Evolutionary conservation across 2,329 filamentous ascomycete genomes (phyloP).

Genomic region (Epichloe elymi): DNA sequence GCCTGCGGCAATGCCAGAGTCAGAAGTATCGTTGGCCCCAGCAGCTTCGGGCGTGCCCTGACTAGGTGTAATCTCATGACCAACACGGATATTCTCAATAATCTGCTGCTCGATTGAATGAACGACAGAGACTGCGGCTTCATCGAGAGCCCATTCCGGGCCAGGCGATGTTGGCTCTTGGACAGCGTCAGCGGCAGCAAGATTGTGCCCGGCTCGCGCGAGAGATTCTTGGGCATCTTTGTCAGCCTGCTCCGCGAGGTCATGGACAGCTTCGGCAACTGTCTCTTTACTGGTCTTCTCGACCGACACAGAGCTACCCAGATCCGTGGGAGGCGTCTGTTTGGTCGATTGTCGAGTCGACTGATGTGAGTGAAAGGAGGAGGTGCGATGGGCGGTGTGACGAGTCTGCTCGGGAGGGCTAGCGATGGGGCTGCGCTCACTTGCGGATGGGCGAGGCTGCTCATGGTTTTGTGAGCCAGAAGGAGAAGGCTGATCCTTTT

Average conservation of each 20-base stretch:
- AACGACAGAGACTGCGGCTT: not conserved
- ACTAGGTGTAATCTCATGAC: slow-evolving; percentile 38
- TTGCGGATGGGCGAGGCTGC: slow-evolving; percentile 24
- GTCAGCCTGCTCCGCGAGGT: slow-evolving; percentile 42
- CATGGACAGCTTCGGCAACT: slow-evolving; percentile 56
- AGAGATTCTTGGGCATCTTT: slow-evolving; percentile 51
- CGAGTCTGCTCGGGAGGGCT: slow-evolving; percentile 32
- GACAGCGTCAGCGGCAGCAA: slow-evolving; percentile 27
- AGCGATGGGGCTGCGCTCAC: slow-evolving; percentile 29
- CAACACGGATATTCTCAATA: slow-evolving; percentile 29
- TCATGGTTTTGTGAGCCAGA: slow-evolving; percentile 25
- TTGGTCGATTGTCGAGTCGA: slow-evolving; percentile 12
- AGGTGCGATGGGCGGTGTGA: slow-evolving; percentile 23
- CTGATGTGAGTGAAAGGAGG: slow-evolving; percentile 17
- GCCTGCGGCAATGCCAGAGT: slow-evolving; percentile 34
- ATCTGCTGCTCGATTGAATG: slow-evolving; percentile 9
- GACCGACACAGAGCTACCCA: slow-evolving; percentile 14
- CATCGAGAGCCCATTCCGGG: not conserved
- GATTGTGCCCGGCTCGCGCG: slow-evolving; percentile 38
- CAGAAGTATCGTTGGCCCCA: slow-evolving; percentile 34
- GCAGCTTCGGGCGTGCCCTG: slow-evolving; percentile 26
- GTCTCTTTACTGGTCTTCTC: slow-evolving; percentile 53
- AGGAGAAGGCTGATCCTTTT: slow-evolving; percentile 33
- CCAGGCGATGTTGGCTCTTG: slow-evolving; percentile 22
- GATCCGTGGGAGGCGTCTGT: slow-evolving; percentile 18